phyloP scores from a whole-genome alignment of 305 asterid species.

The Solanum hybrid region DNA sequence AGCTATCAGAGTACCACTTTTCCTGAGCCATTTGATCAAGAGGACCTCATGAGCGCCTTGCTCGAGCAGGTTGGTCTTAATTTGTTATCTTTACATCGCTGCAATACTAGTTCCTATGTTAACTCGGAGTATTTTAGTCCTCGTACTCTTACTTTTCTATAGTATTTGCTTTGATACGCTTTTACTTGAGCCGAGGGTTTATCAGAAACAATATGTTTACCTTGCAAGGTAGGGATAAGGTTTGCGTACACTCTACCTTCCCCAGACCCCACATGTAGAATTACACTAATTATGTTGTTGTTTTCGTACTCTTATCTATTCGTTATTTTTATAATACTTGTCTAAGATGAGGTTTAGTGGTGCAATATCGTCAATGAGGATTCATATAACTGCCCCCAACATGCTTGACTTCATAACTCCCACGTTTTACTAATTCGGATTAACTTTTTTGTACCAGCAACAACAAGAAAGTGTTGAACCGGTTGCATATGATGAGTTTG shows the following conservation, averaged over 20 bases:
- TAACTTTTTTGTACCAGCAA: not conserved
- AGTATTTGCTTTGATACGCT: not conserved
- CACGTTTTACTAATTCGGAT: not conserved
- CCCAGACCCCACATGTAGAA: not conserved
- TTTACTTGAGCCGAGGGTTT: accelerated
- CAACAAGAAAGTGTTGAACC: conserved; percentile 41
- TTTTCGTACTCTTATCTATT: not conserved
- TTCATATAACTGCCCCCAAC: not conserved
- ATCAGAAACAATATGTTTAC: not conserved
- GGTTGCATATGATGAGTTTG: conserved; percentile 40
- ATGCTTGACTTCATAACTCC: not conserved
- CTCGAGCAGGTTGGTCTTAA: conserved; percentile 40
- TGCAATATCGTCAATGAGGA: not conserved
- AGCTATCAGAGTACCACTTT: conserved; percentile 7
- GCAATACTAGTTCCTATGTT: not conserved
- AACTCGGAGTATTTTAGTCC: not conserved
- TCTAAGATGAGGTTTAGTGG: not conserved
- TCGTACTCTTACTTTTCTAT: not conserved
- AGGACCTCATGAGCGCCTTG: conserved; percentile 54
- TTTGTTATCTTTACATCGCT: not conserved
- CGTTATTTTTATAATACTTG: not conserved
- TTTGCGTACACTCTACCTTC: not conserved
- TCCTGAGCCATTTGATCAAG: conserved; percentile 38
- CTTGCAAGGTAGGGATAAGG: not conserved
- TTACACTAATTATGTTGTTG: too few relatives aligned